Percentiles rank a stretch among this genome's conserved stretches.
These are phyloP conservation scores for Whalleya microplaca DNA, from an alignment of 2,329 filamentous ascomycete species.

Conservation along the genomic window DNA sequence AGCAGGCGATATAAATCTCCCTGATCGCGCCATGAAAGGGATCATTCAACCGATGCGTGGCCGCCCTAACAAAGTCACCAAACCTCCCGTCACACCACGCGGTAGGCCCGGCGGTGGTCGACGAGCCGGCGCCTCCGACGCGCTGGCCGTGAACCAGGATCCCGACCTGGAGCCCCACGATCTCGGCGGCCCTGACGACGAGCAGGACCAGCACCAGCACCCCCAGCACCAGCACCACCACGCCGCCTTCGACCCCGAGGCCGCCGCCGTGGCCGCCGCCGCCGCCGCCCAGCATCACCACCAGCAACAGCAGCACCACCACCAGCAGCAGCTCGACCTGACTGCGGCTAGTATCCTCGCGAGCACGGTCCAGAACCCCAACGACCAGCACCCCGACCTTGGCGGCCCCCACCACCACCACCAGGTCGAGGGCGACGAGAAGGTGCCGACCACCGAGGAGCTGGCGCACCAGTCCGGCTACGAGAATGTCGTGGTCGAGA, in stretches of 20 bases:
- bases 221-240: constrained; percentile 30
- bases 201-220: constrained; percentile 24
- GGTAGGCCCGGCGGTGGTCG: constrained; percentile 38
- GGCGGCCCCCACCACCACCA: too few relatives aligned
- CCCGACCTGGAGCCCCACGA: constrained; percentile 34
- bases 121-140: constrained; percentile 33
- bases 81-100: constrained; percentile 37
- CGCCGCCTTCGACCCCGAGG: constrained; percentile 31
- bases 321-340: constrained; percentile 37
- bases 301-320: constrained; percentile 38
- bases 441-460: constrained; percentile 48
- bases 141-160: constrained; percentile 41
- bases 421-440: constrained; percentile 26
- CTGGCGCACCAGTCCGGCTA: constrained; percentile 54
- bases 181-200: constrained; percentile 15
- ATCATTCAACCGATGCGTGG: constrained; percentile 42
- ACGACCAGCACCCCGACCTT: constrained; percentile 37
- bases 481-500: constrained; percentile 51
- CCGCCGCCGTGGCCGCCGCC: constrained; percentile 40
- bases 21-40: constrained; percentile 39
- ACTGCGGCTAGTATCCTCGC: constrained; percentile 37
- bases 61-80: constrained; percentile 50
- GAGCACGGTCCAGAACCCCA: constrained; percentile 35
- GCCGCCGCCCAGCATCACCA: constrained; percentile 38
- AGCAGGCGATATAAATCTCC: constrained; percentile 36